Evolutionary conservation across 306 rosid genomes (phyloP).

Genomic region (Sesbania bispinosa): DNA sequence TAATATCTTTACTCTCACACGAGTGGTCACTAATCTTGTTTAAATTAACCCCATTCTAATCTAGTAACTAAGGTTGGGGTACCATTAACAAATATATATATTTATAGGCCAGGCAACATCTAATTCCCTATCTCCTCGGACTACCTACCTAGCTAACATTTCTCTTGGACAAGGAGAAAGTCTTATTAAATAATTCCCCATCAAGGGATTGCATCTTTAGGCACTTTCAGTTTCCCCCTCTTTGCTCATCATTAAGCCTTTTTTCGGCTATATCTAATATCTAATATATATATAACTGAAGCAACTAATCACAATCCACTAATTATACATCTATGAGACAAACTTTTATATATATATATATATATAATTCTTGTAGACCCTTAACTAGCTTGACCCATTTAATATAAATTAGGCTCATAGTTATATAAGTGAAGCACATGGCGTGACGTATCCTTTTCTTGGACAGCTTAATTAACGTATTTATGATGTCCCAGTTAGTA

Average conservation of each 20-base stretch:
- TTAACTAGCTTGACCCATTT: conserved; percentile 34
- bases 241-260: conserved; percentile 27
- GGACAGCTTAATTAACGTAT: conserved; percentile 33
- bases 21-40: conserved; percentile 46
- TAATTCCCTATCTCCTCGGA: conserved; percentile 10
- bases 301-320: conserved; percentile 34
- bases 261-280: conserved; percentile 20
- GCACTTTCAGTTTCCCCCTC: not conserved
- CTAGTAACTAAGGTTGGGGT: conserved; percentile 15
- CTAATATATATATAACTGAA: not conserved
- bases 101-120: too few species aligned
- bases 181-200: not conserved
- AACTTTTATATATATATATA: conserved; percentile 27
- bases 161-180: conserved; percentile 16
- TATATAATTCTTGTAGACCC: conserved; percentile 17
- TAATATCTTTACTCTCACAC: conserved; percentile 44
- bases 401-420: conserved; percentile 25
- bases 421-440: conserved; percentile 62
- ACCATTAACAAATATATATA: conserved; percentile 15
- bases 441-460: conserved; percentile 50
- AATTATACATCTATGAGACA: conserved; percentile 18
- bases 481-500: conserved; percentile 10
- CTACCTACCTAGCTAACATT: conserved; percentile 18
- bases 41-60: conserved; percentile 7
- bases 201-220: conserved; percentile 28